Conservation (phyloP, 345 rosid species). For the Populus ilicifolia region DNA sequence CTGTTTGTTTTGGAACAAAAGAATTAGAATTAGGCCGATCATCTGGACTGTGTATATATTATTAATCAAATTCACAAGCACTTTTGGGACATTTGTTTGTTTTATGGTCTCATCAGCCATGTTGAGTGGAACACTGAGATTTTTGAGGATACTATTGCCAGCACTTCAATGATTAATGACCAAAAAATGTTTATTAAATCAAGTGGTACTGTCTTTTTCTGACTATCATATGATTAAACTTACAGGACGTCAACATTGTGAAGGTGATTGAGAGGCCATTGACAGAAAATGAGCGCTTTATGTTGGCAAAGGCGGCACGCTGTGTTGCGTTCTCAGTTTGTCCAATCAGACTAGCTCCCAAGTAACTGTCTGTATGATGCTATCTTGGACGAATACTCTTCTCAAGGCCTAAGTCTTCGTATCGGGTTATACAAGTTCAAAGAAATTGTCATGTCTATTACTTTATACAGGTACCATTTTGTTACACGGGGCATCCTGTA, state of each 20-base stretch:
- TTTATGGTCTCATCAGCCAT: no score
- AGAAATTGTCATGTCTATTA: not conserved
- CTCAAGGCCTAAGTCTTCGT: not conserved
- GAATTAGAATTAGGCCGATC: no score
- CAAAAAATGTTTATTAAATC: not conserved
- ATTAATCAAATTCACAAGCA: no score
- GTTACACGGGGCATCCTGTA: not conserved
- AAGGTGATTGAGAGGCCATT: constrained; percentile 84
- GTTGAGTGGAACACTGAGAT: no score
- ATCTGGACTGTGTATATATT: no score
- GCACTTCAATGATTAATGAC: no score
- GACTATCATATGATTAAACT: constrained; percentile 11
- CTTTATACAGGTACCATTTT: not conserved
- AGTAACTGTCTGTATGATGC: constrained; percentile 28
- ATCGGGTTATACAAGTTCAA: not conserved
- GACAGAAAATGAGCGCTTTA: constrained; percentile 84
- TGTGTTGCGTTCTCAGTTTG: constrained; percentile 81
- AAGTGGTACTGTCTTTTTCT: not conserved
- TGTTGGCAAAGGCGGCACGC: constrained; percentile 90
- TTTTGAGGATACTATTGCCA: no score
- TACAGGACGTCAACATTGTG: constrained; percentile 74
- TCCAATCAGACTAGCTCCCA: constrained; percentile 73
- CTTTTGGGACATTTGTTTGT: no score
- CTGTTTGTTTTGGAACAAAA: no score
- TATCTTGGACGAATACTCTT: not conserved